phyloP scores from a whole-genome alignment of 1,284 basidiomycete species.

The Cryptococcus sp. region DNA sequence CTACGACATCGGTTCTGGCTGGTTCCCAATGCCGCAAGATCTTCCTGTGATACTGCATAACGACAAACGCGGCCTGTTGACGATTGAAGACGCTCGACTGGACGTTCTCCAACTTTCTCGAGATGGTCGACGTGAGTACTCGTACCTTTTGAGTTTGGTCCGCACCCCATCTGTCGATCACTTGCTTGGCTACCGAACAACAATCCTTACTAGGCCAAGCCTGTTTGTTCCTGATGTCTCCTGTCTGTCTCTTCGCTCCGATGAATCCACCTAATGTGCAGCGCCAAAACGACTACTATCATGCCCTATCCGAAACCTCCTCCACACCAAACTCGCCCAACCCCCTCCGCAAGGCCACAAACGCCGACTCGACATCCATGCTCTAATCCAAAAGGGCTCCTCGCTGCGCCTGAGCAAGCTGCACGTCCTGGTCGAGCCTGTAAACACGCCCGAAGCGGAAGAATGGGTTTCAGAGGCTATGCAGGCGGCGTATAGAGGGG shows the following conservation, averaged over 20 bases:
- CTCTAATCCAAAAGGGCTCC: constrained; percentile 23
- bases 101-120: constrained; percentile 41
- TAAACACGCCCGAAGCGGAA: constrained; percentile 42
- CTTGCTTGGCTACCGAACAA: too few species aligned
- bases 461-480: constrained; percentile 59
- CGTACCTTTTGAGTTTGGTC: too few species aligned
- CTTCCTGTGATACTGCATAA: constrained; percentile 40
- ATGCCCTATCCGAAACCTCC: constrained; percentile 26
- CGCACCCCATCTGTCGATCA: too few species aligned
- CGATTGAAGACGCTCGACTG: constrained; percentile 35
- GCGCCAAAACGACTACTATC: constrained; percentile 40
- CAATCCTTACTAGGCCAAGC: too few species aligned
- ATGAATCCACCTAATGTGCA: too few species aligned
- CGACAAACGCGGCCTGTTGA: constrained; percentile 37
- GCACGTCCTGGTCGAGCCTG: constrained; percentile 39
- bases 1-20: not conserved
- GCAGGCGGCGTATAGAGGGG: constrained; percentile 57
- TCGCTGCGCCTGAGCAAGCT: constrained; percentile 31
- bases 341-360: constrained; percentile 7
- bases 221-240: too few species aligned
- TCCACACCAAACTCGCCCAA: constrained; percentile 23
- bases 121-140: constrained; percentile 42
- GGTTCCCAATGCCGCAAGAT: constrained; percentile 26
- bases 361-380: constrained; percentile 31
- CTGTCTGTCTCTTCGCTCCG: too few species aligned